These are phyloP conservation scores for Penicillium subrubescens DNA, from an alignment of 495 filamentous ascomycete genomes.

Conservation along the genomic window DNA sequence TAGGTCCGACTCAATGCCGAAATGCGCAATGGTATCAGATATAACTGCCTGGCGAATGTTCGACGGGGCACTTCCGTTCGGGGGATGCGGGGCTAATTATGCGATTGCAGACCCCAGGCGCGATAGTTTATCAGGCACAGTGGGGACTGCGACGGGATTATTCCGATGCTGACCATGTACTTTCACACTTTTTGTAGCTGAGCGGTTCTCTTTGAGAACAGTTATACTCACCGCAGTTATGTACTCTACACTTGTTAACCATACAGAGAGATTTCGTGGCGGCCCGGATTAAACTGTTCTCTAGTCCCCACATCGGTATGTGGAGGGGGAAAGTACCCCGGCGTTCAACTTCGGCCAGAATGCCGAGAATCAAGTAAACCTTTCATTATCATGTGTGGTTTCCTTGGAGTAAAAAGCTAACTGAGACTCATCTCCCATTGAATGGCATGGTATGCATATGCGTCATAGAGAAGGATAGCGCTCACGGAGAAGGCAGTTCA, in stretches of 20 bases:
- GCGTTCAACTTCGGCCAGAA: not conserved
- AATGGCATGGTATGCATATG: not conserved
- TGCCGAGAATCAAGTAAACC: not conserved
- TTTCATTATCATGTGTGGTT: not conserved
- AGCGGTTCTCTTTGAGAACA: not conserved
- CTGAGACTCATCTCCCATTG: not conserved
- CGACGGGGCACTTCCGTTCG: not conserved
- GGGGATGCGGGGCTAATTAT: slow-evolving; percentile 12
- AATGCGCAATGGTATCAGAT: not conserved
- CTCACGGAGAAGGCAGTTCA: slow-evolving; percentile 21
- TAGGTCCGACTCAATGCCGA: not conserved
- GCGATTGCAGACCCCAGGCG: not conserved
- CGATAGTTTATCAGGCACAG: not conserved
- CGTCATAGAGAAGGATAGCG: not conserved
- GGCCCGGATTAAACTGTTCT: not conserved
- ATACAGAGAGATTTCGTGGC: not conserved
- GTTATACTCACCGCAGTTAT: not conserved
- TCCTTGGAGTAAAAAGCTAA: not conserved
- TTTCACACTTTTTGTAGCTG: not conserved
- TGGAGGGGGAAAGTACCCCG: slow-evolving; percentile 5
- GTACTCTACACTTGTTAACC: not conserved
- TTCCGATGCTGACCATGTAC: slow-evolving; percentile 8
- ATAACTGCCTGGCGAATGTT: not conserved
- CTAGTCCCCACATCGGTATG: slow-evolving; percentile 9
- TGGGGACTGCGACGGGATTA: slow-evolving; percentile 3